These are phyloP conservation scores for Funneliformis mosseae DNA, from an alignment of 192 early-diverging fungal species.

Conservation along the genomic window DNA sequence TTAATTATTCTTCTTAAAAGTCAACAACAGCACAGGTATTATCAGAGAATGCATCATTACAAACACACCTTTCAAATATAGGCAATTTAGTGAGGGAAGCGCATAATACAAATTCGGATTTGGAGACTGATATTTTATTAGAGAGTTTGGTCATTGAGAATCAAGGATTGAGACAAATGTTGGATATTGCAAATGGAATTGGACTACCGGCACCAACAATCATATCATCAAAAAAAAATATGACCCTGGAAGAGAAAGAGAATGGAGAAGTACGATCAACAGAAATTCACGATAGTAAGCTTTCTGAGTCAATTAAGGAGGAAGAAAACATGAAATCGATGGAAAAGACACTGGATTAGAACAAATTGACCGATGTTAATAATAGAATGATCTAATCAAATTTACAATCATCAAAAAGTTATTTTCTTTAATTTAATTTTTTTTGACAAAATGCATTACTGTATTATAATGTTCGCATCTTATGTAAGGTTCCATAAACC, in stretches of 20 bases:
- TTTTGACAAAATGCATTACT: background rate
- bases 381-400: background rate
- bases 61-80: constrained; percentile 11
- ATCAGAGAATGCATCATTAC: constrained; percentile 22
- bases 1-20: background rate
- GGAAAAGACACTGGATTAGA: too few relatives aligned
- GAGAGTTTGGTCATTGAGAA: constrained; percentile 34
- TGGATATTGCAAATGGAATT: background rate
- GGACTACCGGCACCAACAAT: background rate
- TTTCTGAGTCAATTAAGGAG: too few relatives aligned
- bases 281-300: background rate
- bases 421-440: background rate
- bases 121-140: constrained; percentile 27
- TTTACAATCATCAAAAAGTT: background rate
- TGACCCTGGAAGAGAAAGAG: background rate
- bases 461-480: background rate
- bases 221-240: background rate
- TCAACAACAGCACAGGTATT: background rate
- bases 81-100: constrained; percentile 31
- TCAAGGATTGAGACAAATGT: constrained; percentile 34
- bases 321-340: too few relatives aligned
- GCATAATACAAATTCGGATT: constrained; percentile 19
- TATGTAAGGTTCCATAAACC: constrained; percentile 20
- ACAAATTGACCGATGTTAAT: background rate
- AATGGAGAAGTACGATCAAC: background rate